Evolutionary conservation across 176 grass and related monocot genomes (phyloP).

Genomic region (Triticum aestivum): DNA sequence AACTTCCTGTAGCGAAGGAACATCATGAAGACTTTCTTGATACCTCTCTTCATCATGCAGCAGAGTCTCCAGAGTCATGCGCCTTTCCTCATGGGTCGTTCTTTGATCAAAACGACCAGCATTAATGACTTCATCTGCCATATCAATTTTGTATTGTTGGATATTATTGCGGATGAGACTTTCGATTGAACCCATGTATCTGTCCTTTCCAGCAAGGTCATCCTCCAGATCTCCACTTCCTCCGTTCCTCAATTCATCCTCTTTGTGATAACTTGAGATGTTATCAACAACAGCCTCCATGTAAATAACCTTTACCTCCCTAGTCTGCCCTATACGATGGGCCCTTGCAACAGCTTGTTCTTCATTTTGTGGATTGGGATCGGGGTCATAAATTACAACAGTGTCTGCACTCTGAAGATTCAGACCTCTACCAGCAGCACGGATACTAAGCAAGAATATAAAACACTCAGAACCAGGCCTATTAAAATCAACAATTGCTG

Average conservation of each 20-base stretch:
- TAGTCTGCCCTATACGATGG: slow-evolving; percentile 95
- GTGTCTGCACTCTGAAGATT: slow-evolving; percentile 99
- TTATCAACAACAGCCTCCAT: slow-evolving; percentile 98
- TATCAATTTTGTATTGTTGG: slow-evolving; percentile 99
- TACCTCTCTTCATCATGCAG: slow-evolving; percentile 97
- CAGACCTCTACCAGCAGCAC: slow-evolving; percentile 96
- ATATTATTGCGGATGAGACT: slow-evolving; percentile 98
- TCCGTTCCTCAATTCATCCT: slow-evolving; percentile 95
- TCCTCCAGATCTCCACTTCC: slow-evolving; percentile 78
- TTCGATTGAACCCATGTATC: slow-evolving; percentile 95
- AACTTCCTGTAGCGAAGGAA: slow-evolving; percentile 95
- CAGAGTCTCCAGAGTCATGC: slow-evolving; percentile 89
- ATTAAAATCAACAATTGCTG: slow-evolving; percentile 97
- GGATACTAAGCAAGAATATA: slow-evolving; percentile 99
- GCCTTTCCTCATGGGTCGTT: slow-evolving; percentile 97
- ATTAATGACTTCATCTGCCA: slow-evolving; percentile 99
- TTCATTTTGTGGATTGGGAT: slow-evolving; percentile 98
- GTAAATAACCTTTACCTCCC: slow-evolving; percentile 99
- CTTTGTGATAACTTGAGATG: slow-evolving; percentile 93
- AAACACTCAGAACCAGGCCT: slow-evolving; percentile 90
- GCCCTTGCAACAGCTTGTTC: slow-evolving; percentile 98
- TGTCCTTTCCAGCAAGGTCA: slow-evolving; percentile 93
- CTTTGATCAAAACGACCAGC: slow-evolving; percentile 99
- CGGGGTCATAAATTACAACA: slow-evolving; percentile 99
- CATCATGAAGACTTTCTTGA: slow-evolving; percentile 94